Evolutionary conservation across 495 filamentous ascomycete genomes (phyloP).

Genomic region (Penicillium paxilli): DNA sequence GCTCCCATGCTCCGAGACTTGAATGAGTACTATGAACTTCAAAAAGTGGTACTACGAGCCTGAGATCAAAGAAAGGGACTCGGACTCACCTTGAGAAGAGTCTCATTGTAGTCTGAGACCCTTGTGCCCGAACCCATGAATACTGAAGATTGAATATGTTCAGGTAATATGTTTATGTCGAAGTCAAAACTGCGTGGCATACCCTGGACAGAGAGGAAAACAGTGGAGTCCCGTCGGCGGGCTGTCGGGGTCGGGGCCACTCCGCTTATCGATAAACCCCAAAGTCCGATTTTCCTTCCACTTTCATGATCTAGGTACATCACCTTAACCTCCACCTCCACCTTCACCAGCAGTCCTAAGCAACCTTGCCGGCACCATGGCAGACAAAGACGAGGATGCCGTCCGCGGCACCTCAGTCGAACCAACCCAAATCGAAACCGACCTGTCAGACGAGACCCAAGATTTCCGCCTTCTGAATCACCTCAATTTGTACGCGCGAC

Average conservation of each 20-base stretch:
- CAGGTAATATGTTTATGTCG: too few relatives aligned
- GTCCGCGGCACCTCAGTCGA: conserved; percentile 29
- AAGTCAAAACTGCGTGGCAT: too few relatives aligned
- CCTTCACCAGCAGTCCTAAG: too few relatives aligned
- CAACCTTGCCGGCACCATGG: conserved; percentile 36
- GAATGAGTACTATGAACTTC: too few relatives aligned
- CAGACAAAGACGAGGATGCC: conserved; percentile 50
- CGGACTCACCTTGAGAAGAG: conserved; percentile 27
- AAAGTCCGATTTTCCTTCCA: conserved; percentile 6
- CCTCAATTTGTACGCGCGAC: conserved; percentile 51
- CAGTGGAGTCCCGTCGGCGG: background rate
- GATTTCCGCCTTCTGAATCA: conserved; percentile 79
- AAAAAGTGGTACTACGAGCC: too few relatives aligned
- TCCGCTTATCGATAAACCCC: conserved; percentile 25
- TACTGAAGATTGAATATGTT: too few relatives aligned
- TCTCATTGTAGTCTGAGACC: conserved; percentile 29
- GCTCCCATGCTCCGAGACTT: too few relatives aligned
- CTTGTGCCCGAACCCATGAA: conserved; percentile 7
- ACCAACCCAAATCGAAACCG: conserved; percentile 51
- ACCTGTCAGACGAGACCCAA: conserved; percentile 79
- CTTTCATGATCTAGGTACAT: background rate
- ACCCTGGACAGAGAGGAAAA: too few relatives aligned
- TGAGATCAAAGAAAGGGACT: background rate
- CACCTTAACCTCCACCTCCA: background rate
- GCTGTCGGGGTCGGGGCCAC: background rate